Conservation (phyloP, 1,284 basidiomycete species). For the Amylostereum areolatum region DNA sequence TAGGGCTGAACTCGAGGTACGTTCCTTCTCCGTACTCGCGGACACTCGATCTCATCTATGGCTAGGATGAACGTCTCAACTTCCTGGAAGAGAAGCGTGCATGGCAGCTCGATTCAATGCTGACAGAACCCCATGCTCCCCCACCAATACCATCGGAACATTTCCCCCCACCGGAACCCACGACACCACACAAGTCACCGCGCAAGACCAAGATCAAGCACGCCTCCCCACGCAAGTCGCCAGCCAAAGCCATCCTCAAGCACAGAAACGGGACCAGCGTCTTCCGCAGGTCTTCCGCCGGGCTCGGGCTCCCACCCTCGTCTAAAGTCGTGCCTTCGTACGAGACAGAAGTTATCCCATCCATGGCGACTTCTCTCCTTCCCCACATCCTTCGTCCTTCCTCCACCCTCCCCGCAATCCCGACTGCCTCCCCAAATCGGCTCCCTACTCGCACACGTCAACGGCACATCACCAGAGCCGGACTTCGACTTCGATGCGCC, state of each 20-base stretch:
- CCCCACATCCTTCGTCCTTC: constrained; percentile 62
- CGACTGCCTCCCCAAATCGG: constrained; percentile 41
- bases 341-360: constrained; percentile 64
- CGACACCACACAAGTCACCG: constrained; percentile 10
- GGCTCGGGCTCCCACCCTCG: constrained; percentile 15
- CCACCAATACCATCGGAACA: constrained; percentile 2
- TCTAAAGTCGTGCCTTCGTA: constrained; percentile 42
- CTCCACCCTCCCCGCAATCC: constrained; percentile 63
- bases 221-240: constrained; percentile 35
- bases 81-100: constrained; percentile 63
- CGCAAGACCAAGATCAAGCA: constrained; percentile 12
- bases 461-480: constrained; percentile 11
- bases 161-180: background rate
- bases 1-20: constrained; percentile 62
- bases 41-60: background rate
- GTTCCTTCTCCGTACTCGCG: constrained; percentile 4
- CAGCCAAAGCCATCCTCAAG: constrained; percentile 29
- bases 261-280: constrained; percentile 35
- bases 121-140: constrained; percentile 21
- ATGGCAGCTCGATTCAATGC: constrained; percentile 59
- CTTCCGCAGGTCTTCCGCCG: constrained; percentile 36
- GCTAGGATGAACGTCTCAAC: constrained; percentile 53
- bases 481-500: no score
- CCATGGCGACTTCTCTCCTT: constrained; percentile 36
- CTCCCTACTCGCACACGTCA: constrained; percentile 19